A percentile compares a stretch with the other conserved stretches of the same genome.
Conservation (phyloP, 2,329 filamentous ascomycete species). For the Bertia moriformis region DNA sequence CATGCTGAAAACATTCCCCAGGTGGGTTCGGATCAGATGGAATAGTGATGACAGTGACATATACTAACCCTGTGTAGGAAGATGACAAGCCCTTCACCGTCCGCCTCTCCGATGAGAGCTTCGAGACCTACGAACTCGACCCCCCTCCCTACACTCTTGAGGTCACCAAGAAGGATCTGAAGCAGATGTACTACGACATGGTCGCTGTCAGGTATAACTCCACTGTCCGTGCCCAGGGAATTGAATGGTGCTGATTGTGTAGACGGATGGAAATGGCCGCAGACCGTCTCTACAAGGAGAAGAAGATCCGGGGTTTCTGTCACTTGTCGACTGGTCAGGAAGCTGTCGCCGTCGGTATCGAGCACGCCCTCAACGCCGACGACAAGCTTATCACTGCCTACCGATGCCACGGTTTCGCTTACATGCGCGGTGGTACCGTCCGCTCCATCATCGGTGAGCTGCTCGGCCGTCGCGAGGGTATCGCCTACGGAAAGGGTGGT, state of each 20-base stretch:
- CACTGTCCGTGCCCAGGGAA: constrained; percentile 3
- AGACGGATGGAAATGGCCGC: constrained; percentile 99
- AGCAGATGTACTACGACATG: constrained; percentile 99
- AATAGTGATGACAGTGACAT: background rate
- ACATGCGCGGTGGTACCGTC: constrained; percentile 86
- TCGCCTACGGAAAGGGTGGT: constrained; percentile 96
- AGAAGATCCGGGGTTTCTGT: constrained; percentile 99
- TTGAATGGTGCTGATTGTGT: constrained; percentile 4
- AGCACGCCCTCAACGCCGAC: constrained; percentile 79
- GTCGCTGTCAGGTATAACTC: constrained; percentile 80
- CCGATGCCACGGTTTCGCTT: constrained; percentile 94
- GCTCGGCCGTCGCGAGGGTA: constrained; percentile 85
- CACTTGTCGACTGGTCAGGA: constrained; percentile 96
- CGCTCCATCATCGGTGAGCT: constrained; percentile 92
- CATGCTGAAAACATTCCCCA: constrained; percentile 67
- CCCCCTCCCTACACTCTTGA: constrained; percentile 84
- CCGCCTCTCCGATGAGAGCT: constrained; percentile 91
- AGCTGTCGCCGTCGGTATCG: constrained; percentile 91
- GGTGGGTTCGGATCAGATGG: constrained; percentile 26
- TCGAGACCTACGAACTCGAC: constrained; percentile 98
- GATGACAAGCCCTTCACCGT: constrained; percentile 89
- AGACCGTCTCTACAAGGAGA: constrained; percentile 98
- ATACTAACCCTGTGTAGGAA: constrained; percentile 37
- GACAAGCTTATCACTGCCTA: constrained; percentile 97
- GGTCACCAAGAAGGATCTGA: constrained; percentile 93